These are phyloP conservation scores for Phytophthora europaea DNA, from an alignment of 352 stramenopile species.

Conservation along the genomic window DNA sequence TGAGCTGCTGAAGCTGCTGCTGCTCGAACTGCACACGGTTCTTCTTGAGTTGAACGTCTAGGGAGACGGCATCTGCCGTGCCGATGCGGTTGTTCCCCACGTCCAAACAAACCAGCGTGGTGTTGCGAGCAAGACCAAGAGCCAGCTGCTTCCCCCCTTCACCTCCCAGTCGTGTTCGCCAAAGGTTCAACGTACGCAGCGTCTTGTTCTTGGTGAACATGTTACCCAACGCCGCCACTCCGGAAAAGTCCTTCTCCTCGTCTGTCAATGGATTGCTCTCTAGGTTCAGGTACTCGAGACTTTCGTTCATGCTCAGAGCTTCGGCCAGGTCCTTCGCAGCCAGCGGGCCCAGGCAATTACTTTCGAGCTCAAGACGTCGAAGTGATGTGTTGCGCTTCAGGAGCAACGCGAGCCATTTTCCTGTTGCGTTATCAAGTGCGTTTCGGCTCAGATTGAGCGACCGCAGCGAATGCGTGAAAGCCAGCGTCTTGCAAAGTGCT, in stretches of 20 bases:
- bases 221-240: constrained; percentile 56
- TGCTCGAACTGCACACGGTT: constrained; percentile 64
- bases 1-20: constrained; percentile 51
- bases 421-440: constrained; percentile 67
- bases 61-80: constrained; percentile 54
- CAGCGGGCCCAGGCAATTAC: constrained; percentile 65
- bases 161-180: constrained; percentile 73
- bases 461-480: constrained; percentile 72
- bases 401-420: constrained; percentile 67
- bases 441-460: constrained; percentile 79
- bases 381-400: constrained; percentile 74
- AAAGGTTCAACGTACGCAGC: constrained; percentile 78
- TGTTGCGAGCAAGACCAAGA: constrained; percentile 64
- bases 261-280: constrained; percentile 86
- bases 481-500: constrained; percentile 75
- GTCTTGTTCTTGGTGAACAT: constrained; percentile 74
- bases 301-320: constrained; percentile 63
- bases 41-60: constrained; percentile 57
- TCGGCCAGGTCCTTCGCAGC: constrained; percentile 65
- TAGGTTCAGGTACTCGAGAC: constrained; percentile 67
- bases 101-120: constrained; percentile 75
- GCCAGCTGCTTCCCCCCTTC: constrained; percentile 78
- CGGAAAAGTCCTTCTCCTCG: constrained; percentile 82
- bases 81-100: constrained; percentile 84
- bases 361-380: constrained; percentile 72